phyloP scores from a whole-genome alignment of 2,329 filamentous ascomycete genomes.

The Fusarium tjaetaba region DNA sequence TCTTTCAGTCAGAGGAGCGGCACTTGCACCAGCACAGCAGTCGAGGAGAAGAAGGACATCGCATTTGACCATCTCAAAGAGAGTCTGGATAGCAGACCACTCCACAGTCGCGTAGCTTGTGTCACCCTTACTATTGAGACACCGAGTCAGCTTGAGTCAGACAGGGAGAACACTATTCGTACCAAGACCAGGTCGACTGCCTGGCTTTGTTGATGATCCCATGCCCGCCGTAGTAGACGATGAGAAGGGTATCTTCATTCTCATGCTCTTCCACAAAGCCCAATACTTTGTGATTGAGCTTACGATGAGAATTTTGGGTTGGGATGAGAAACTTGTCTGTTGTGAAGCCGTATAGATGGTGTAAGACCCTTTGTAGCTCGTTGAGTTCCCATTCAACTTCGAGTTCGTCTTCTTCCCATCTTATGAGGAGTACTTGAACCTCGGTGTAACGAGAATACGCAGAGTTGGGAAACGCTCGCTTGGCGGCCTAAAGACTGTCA shows the following conservation, averaged over 20 bases:
- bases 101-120: constrained; percentile 41
- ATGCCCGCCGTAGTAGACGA: constrained; percentile 42
- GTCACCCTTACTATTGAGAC: constrained; percentile 32
- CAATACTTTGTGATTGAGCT: constrained; percentile 37
- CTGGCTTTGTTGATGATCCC: constrained; percentile 42
- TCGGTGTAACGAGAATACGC: constrained; percentile 41
- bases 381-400: constrained; percentile 40
- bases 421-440: constrained; percentile 41
- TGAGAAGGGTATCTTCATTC: constrained; percentile 41
- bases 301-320: constrained; percentile 40
- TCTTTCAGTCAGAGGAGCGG: constrained; percentile 39
- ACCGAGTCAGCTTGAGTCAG: constrained; percentile 23
- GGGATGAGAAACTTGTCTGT: constrained; percentile 40
- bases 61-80: constrained; percentile 43
- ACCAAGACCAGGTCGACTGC: constrained; percentile 43
- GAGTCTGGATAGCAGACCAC: constrained; percentile 43
- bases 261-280: constrained; percentile 42
- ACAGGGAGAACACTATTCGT: background rate
- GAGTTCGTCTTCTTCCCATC: constrained; percentile 43
- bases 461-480: constrained; percentile 41
- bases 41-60: constrained; percentile 41
- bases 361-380: constrained; percentile 34
- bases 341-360: constrained; percentile 35
- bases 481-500: constrained; percentile 34
- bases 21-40: constrained; percentile 42